Conservation (phyloP, 495 filamentous ascomycete genomes). For the Astrothelium subdiscretum region DNA sequence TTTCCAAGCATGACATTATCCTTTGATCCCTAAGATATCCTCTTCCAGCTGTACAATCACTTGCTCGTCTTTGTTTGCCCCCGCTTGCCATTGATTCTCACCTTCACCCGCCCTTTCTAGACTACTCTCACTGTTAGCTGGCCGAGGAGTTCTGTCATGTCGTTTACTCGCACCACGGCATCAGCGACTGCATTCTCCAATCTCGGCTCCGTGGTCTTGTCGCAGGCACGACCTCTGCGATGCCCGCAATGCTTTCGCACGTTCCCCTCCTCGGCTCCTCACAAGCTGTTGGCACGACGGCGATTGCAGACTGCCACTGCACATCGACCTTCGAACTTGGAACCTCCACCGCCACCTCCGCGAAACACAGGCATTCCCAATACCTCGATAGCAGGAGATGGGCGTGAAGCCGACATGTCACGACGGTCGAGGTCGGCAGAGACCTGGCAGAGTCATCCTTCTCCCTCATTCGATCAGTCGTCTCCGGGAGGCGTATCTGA, state of each 20-base stretch:
- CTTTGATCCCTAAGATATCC: neutral
- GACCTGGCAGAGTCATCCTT: constrained; percentile 17
- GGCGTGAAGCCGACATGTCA: constrained; percentile 43
- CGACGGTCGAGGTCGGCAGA: constrained; percentile 33
- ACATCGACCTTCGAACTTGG: neutral
- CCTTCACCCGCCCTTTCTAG: too few species aligned
- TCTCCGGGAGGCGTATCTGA: constrained; percentile 40
- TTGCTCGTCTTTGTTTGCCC: too few species aligned
- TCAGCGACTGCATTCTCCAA: neutral
- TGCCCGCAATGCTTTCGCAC: neutral
- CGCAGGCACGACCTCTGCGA: neutral
- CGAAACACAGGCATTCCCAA: constrained; percentile 55
- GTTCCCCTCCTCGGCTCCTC: neutral
- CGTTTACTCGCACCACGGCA: neutral
- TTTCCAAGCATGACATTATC: neutral
- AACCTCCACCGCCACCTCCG: constrained; percentile 42
- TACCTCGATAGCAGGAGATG: constrained; percentile 52
- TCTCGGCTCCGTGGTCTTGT: neutral
- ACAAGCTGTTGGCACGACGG: neutral
- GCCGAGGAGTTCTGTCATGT: too few species aligned
- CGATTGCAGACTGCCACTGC: neutral
- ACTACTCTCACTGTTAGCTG: too few species aligned
- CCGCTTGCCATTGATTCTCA: too few species aligned
- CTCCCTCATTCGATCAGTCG: constrained; percentile 7
- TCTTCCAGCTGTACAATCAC: too few species aligned